phyloP scores from a whole-genome alignment of 106 monocot species.

The Chionographis japonica region DNA sequence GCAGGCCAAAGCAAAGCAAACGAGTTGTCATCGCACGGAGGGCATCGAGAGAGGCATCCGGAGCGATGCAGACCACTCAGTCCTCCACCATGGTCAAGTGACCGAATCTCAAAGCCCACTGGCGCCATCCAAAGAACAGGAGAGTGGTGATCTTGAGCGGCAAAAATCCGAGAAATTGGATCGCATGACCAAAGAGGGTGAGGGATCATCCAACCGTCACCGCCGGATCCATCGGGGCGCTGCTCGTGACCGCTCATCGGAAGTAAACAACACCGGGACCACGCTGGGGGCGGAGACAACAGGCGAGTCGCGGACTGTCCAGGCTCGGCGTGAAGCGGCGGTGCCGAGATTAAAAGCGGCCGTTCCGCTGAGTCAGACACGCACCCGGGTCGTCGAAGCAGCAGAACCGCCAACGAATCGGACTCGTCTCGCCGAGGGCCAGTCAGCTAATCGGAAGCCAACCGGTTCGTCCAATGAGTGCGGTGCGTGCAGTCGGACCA shows the following conservation, averaged over 20 bases:
- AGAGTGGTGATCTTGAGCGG: neutral
- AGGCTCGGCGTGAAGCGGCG: no score
- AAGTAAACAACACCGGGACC: no score
- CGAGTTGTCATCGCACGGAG: no score
- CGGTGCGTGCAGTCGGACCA: neutral
- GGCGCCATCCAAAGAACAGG: no score
- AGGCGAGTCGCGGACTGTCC: neutral
- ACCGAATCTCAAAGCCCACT: no score
- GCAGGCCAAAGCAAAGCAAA: no score
- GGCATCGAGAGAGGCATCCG: no score
- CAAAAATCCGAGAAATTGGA: constrained; percentile 1
- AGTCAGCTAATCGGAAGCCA: neutral
- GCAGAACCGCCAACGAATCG: neutral
- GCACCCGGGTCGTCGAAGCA: constrained; percentile 4
- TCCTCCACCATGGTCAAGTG: no score
- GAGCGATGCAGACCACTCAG: no score
- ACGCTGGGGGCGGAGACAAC: neutral
- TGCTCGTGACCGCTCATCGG: neutral
- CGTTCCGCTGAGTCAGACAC: neutral
- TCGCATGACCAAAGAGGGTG: neutral
- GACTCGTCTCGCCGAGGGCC: neutral
- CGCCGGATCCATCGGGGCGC: constrained; percentile 1
- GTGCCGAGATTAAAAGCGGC: neutral
- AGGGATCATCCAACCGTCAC: neutral
- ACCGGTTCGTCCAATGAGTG: neutral